Base-by-base conservation (phyloP, 2,329 filamentous ascomycete species). In the Hypoxylon sp. region DNA sequence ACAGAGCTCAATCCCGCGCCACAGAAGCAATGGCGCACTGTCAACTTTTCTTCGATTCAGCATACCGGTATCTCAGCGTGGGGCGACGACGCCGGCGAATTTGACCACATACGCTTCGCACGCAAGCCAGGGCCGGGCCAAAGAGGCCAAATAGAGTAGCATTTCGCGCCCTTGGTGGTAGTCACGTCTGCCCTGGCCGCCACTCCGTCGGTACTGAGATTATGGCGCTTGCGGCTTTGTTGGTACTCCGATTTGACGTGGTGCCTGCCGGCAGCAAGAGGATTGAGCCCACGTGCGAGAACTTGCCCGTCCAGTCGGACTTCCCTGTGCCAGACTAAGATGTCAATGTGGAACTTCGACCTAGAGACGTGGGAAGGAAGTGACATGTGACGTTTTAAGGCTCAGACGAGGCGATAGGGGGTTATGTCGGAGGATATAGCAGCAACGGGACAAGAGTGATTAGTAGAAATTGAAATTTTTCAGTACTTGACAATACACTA, bases 281-380 rank as follows among this genome's bases (percentile, higher is more conserved):
- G 75, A 35, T 66, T 42, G 66, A 74, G 59, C 72, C 72, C 5
- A 71, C 72, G 1, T 74, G 63, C 56, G 61, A 71, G 8, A 75
- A 73, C 20, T 72, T 69, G 1, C 73, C 75, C 0, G 49, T 64
- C 0, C 61, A 68, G 46, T 70, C 74, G 1, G 72, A 68, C 0
- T 75, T 76, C 17, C 68, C 73, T 0, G 30, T 75, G 13, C 70
- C 70, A 5, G 75, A 77, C 33, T 44, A 73, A 30, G 75, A 77
- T 31, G 72, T 77, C 8, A 40, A 60, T 0, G 68, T 77, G 25
- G 70, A 76, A n/a, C 20, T 72, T 17, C 57, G 44, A 14, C 71
- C 70, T 0, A 66, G 72, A 22, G 70, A 74, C 7, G 49, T 59
- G 0, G 44, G 27, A 13, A 65, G 48, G 35, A 73, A 70, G 64